Evolutionary conservation across 306 rosid species (phyloP).

Genomic region (Cucurbita maxima): DNA sequence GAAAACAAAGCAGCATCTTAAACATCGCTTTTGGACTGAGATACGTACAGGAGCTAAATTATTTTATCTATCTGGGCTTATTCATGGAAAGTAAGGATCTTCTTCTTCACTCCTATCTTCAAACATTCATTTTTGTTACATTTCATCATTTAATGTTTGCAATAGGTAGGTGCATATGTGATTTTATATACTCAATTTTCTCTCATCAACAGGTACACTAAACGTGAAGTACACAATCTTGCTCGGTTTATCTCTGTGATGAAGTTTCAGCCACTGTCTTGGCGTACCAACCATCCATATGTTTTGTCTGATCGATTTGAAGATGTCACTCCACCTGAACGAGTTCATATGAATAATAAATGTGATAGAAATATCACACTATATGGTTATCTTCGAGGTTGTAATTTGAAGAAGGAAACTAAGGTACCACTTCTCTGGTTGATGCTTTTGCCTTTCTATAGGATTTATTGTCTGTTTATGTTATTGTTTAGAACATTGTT

Average conservation of each 20-base stretch:
- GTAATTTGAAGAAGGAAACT: conserved; percentile 68
- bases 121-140: background rate
- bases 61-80: conserved; percentile 83
- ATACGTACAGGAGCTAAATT: conserved; percentile 90
- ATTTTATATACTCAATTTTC: background rate
- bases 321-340: conserved; percentile 82
- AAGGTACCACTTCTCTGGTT: conserved; percentile 37
- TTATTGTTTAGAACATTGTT: background rate
- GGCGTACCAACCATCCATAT: conserved; percentile 86
- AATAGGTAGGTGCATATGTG: background rate
- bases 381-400: conserved; percentile 87
- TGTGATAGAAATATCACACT: conserved; percentile 77
- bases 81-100: conserved; percentile 71
- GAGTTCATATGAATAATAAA: conserved; percentile 47
- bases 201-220: conserved; percentile 44
- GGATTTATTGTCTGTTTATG: background rate
- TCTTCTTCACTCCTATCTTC: background rate
- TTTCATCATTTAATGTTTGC: no score
- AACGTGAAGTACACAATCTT: conserved; percentile 86
- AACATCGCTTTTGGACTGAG: conserved; percentile 91
- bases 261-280: conserved; percentile 88
- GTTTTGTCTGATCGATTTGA: conserved; percentile 86
- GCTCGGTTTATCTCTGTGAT: conserved; percentile 85
- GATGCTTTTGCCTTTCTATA: background rate
- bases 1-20: conserved; percentile 76